Conservation (phyloP, 192 early-diverging fungal genomes). For the Linnemannia schmuckeri region DNA sequence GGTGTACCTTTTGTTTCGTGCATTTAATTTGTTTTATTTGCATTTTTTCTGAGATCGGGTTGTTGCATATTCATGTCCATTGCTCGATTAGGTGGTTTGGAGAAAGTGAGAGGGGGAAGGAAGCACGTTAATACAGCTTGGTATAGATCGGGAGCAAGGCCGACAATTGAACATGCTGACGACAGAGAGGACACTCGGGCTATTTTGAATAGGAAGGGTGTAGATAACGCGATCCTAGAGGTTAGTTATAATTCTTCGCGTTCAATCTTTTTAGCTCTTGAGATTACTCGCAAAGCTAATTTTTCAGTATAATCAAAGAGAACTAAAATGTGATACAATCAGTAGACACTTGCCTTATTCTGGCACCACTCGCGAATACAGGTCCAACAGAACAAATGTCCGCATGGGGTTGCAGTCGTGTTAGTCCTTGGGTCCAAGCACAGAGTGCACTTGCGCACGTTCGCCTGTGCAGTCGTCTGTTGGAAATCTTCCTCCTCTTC, state of each 20-base stretch:
- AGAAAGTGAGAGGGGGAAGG: not conserved
- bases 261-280: not conserved
- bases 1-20: not conserved
- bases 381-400: slow-evolving; percentile 96
- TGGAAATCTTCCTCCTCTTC: slow-evolving; percentile 31
- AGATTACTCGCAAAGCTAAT: too few relatives aligned
- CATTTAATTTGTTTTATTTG: not conserved
- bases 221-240: slow-evolving; percentile 17
- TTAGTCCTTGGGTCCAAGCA: slow-evolving; percentile 83
- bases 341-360: slow-evolving; percentile 74
- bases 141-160: slow-evolving; percentile 85
- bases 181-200: slow-evolving; percentile 94
- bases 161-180: slow-evolving; percentile 81
- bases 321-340: not conserved
- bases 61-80: not conserved
- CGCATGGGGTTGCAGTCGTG: slow-evolving; percentile 91
- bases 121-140: slow-evolving; percentile 59
- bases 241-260: not conserved
- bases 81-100: not conserved
- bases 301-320: too few relatives aligned
- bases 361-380: slow-evolving; percentile 95
- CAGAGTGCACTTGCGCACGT: slow-evolving; percentile 83
- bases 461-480: slow-evolving; percentile 29
- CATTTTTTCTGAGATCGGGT: not conserved
- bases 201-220: slow-evolving; percentile 44